Percentiles rank a stretch among this genome's conserved stretches.
Conservation (phyloP, 2,329 filamentous ascomycete genomes). For the Ilyonectria robusta region DNA sequence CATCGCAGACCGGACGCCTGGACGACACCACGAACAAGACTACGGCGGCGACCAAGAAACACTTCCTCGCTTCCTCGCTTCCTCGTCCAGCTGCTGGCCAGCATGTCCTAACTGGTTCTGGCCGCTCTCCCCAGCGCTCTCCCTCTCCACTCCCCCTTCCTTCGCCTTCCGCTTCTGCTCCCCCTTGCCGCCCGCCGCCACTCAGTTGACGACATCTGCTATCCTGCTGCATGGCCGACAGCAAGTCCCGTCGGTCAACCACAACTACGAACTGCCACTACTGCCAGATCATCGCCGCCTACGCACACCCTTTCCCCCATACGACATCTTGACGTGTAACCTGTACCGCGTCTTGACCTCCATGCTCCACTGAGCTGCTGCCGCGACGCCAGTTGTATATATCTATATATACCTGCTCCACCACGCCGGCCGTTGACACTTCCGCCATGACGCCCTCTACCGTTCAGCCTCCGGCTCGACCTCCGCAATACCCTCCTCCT, state of each 20-base stretch:
- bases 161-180: constrained; percentile 11
- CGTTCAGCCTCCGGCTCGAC: constrained; percentile 36
- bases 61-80: constrained; percentile 8
- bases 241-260: constrained; percentile 21
- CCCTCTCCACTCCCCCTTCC: constrained; percentile 21
- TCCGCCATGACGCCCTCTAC: constrained; percentile 38
- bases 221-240: constrained; percentile 20
- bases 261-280: constrained; percentile 35
- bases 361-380: constrained; percentile 46
- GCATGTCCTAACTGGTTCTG: constrained; percentile 37
- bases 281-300: constrained; percentile 38
- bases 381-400: constrained; percentile 34
- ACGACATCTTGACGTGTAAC: constrained; percentile 39
- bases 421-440: constrained; percentile 28
- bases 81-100: constrained; percentile 29
- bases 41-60: constrained; percentile 6
- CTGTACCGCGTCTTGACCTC: constrained; percentile 34
- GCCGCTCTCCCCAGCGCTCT: constrained; percentile 27
- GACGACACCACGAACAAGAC: constrained; percentile 17
- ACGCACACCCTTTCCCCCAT: constrained; percentile 34
- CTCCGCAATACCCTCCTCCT: constrained; percentile 31
- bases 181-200: constrained; percentile 22
- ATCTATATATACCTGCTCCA: constrained; percentile 39
- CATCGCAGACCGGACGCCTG: constrained; percentile 31
- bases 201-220: constrained; percentile 26